A percentile compares a stretch with the other conserved stretches of the same genome.
These are phyloP conservation scores for Penicillium taxi DNA, from an alignment of 495 filamentous ascomycete genomes.

Conservation along the genomic window DNA sequence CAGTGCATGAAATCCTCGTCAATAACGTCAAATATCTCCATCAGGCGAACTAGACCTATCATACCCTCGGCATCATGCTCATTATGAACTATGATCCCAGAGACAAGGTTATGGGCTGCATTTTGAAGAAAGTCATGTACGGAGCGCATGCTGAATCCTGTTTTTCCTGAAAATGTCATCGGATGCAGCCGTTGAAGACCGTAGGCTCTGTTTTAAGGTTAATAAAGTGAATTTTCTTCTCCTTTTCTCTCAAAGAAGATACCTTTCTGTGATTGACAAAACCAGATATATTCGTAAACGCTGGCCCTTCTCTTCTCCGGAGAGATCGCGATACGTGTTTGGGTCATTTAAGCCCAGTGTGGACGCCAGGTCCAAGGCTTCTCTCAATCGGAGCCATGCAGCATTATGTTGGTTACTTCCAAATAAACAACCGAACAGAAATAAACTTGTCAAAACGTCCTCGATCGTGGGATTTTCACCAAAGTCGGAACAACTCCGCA, in stretches of 20 bases:
- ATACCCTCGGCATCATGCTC: constrained; percentile 38
- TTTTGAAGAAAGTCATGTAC: constrained; percentile 34
- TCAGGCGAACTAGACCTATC: constrained; percentile 36
- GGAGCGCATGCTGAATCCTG: constrained; percentile 30
- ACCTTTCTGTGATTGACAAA: constrained; percentile 53
- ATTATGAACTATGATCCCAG: constrained; percentile 38
- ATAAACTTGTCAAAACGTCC: constrained; percentile 69
- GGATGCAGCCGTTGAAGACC: constrained; percentile 55
- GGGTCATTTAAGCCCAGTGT: constrained; percentile 53
- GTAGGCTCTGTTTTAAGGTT: constrained; percentile 47
- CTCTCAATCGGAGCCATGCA: constrained; percentile 53
- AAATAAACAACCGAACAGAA: constrained; percentile 69
- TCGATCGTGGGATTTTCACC: constrained; percentile 63
- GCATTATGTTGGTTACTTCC: constrained; percentile 52
- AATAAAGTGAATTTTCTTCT: neutral
- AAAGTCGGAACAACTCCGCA: constrained; percentile 69
- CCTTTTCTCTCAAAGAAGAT: neutral
- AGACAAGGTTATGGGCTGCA: constrained; percentile 32
- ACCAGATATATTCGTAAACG: constrained; percentile 46
- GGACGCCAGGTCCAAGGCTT: constrained; percentile 50
- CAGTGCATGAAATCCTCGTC: constrained; percentile 38
- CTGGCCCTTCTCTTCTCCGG: constrained; percentile 39
- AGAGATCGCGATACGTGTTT: constrained; percentile 37
- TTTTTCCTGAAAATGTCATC: constrained; percentile 33
- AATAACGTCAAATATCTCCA: constrained; percentile 38